Evolutionary conservation across 2,329 filamentous ascomycete species (phyloP), one percentile per base, ranked within the genome.

Genomic region (Colletotrichum spinosum): DNA sequence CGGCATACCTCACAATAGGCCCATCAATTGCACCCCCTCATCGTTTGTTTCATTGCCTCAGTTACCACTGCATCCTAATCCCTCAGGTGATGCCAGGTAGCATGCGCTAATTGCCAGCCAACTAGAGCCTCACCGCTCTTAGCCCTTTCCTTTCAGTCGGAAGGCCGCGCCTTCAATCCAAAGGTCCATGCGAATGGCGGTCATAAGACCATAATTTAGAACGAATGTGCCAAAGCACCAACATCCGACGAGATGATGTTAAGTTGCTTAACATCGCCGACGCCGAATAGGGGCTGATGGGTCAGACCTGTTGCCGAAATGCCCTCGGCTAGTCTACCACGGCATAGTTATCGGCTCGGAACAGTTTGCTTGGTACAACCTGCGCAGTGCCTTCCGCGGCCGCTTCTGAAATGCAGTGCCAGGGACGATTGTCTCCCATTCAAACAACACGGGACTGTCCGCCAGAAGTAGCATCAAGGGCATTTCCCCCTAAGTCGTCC

Each of bases 121-220:
- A 25, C 58, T 39, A 56, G 58, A 65, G 62, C 58, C 58, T 65
- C 62, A 65, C 62, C 62, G 62, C 62, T 62, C 44, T 56, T 65
- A 65, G 62, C 41, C 35, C 34, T 35, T n/a, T 51, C 46, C 52
- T 52, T 46, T 57, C 58, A 56, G 50, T 48, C 42, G 34, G 38
- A 62, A 25, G 34, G 44, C 15, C 46, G 17, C n/a, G 41, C 52
- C 49, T 48, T 35, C 61, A 48, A 57, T 49, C 53, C 37, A 55
- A 35, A 37, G 12, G 9, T 25, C 17, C 48, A 60, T 56, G n/a
- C 33, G 53, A 41, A 42, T 37, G 37, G 61, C 52, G 52, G 58
- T 65, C 62, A 65, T 51, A 15, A 56, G 57, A 62, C 57, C 62
- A 44, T 37, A 45, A 25, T 52, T 17, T 17, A 38, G 44, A 11